phyloP scores from a whole-genome alignment of 495 filamentous ascomycete genomes.

The Collariella sp. region DNA sequence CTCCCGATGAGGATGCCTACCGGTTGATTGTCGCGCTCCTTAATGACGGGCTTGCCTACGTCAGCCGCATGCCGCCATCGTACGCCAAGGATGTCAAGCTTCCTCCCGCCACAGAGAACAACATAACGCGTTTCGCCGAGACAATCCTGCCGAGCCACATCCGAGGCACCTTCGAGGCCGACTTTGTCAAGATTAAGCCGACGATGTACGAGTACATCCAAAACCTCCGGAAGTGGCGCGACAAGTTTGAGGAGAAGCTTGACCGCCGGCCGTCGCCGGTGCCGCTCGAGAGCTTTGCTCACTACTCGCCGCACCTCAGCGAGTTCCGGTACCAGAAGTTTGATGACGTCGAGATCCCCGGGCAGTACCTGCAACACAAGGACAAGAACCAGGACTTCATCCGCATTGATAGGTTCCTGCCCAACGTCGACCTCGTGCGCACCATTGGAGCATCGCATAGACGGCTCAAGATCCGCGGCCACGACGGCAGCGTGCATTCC shows the following conservation, averaged over 20 bases:
- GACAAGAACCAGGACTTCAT: conserved; percentile 99
- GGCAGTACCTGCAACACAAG: conserved; percentile 91
- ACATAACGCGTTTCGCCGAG: conserved; percentile 94
- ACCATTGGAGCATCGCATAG: conserved; percentile 83
- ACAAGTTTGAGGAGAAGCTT: conserved; percentile 96
- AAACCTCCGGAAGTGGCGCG: conserved; percentile 89
- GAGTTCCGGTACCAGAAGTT: conserved; percentile 97
- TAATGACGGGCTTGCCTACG: conserved; percentile 84
- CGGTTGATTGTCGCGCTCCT: conserved; percentile 93
- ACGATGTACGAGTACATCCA: conserved; percentile 98
- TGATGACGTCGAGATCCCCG: conserved; percentile 95
- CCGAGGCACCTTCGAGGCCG: conserved; percentile 84
- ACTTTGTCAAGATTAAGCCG: conserved; percentile 88
- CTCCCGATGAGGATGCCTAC: conserved; percentile 96
- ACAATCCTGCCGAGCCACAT: conserved; percentile 91
- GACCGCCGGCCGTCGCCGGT: conserved; percentile 68
- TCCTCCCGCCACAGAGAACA: conserved; percentile 80
- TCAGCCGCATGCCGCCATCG: conserved; percentile 72
- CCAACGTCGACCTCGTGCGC: conserved; percentile 84
- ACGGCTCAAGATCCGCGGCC: conserved; percentile 90
- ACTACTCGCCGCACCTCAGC: conserved; percentile 78
- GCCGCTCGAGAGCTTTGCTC: conserved; percentile 53
- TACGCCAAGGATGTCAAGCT: conserved; percentile 90
- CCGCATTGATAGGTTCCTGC: conserved; percentile 90
- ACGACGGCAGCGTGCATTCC: conserved; percentile 88